Base-by-base conservation (phyloP, 371 early-diverging fungal species). In the Umbelopsis sp. region DNA sequence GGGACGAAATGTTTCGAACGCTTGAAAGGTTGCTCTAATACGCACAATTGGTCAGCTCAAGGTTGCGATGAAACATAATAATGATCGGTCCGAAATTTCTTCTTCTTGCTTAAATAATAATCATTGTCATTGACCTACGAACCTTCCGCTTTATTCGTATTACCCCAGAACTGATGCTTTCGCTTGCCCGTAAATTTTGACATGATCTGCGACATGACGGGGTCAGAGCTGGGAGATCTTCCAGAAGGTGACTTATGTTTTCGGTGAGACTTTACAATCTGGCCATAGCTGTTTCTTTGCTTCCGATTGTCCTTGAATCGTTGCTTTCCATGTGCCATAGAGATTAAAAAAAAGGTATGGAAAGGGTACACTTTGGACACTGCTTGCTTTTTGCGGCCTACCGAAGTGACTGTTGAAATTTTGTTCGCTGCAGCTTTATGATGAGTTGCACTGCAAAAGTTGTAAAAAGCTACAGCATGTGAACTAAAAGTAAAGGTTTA, bases 241-340 rank as follows among this genome's bases (percentile, higher is more conserved):
- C 57, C 16, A n/a, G 57, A 11, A 18, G 57, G 18, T 16, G 57
- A 11, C 29, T 57, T 57, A 1, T 25, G 32, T 25, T 57, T 57
- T 18, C 57, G 57, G 14, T 35, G 35, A 14, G 57, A 57, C 18
- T 35, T 57, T 29, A 35, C 6, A 9, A 25, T 57, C n/a, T 18
- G 29, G 18, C 57, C 57, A 29, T 35, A 57, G 35, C 35, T 29
- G 18, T 57, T 29, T 18, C 14, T 8, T 14, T 57, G 29, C 57
- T 57, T 57, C 7, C 41, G 41, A 5, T 57, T 57, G 9, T 9
- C 35, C 35, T 57, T 57, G 35, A 57, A 57, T 29, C 57, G 29
- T 35, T 29, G 35, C 8, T 57, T 57, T 29, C 57, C 57, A 35
- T 57, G 57, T 35, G 57, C 57, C 57, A 57, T 57, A 16, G 18